These are phyloP conservation scores for Cryptosporidium parvum DNA, from an alignment of 169 alveolate species.

Conservation along the genomic window DNA sequence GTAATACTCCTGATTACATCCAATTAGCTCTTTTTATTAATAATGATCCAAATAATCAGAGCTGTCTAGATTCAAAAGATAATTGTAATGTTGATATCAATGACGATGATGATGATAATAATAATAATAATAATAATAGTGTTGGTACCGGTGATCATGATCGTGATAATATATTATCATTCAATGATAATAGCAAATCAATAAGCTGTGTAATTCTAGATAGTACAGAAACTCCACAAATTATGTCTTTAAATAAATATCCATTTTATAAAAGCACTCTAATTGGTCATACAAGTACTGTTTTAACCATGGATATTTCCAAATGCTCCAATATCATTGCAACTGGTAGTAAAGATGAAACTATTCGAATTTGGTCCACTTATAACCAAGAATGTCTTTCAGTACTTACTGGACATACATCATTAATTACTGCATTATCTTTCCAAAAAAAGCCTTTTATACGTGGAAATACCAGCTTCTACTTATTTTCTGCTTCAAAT, in stretches of 20 bases:
- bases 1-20: slow-evolving; percentile 61
- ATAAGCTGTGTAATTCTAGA: slow-evolving; percentile 37
- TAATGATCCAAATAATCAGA: background rate
- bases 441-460: slow-evolving; percentile 80
- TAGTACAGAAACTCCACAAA: slow-evolving; percentile 66
- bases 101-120: no score
- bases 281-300: slow-evolving; percentile 57
- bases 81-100: background rate
- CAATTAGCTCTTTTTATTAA: slow-evolving; percentile 37
- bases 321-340: slow-evolving; percentile 81
- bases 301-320: slow-evolving; percentile 60
- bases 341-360: slow-evolving; percentile 86
- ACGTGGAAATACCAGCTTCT: slow-evolving; percentile 80
- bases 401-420: slow-evolving; percentile 86
- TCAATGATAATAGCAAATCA: background rate
- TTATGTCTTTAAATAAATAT: slow-evolving; percentile 32
- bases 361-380: slow-evolving; percentile 86
- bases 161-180: background rate
- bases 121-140: background rate
- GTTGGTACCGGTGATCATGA: background rate
- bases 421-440: slow-evolving; percentile 86
- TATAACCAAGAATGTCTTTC: slow-evolving; percentile 78
- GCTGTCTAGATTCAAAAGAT: background rate
- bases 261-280: slow-evolving; percentile 42
- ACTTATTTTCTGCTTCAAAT: slow-evolving; percentile 85